Conservation (phyloP, 176 grass and related monocot species). For the Musa schizocarpa region DNA sequence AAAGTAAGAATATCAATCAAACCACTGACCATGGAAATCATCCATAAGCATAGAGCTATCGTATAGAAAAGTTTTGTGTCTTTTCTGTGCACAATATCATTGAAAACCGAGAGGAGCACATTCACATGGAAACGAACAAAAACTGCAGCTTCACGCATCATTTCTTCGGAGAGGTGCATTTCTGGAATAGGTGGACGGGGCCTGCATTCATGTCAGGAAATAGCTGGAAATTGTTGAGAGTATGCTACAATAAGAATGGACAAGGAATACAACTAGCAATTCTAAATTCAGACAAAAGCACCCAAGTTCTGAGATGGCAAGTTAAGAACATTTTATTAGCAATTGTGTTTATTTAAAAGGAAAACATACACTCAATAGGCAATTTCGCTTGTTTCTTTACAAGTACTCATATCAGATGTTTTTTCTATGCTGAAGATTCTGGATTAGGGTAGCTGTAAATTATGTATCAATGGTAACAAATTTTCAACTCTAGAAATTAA, state of each 20-base stretch:
- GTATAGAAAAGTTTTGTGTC: slow-evolving; percentile 47
- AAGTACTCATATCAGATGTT: too few relatives aligned
- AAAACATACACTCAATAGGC: too few relatives aligned
- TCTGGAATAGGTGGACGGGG: slow-evolving; percentile 33
- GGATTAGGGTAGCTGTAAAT: neutral
- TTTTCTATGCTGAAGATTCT: neutral
- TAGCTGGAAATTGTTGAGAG: slow-evolving; percentile 5
- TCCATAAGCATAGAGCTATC: slow-evolving; percentile 28
- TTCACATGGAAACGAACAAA: slow-evolving; percentile 21
- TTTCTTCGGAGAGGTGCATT: slow-evolving; percentile 39
- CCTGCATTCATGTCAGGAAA: slow-evolving; percentile 26
- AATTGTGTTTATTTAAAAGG: too few relatives aligned
- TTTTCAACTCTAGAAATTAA: neutral
- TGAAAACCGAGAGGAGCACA: slow-evolving; percentile 32
- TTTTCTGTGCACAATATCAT: slow-evolving; percentile 41
- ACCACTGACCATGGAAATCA: slow-evolving; percentile 37
- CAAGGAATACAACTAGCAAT: neutral
- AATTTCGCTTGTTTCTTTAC: neutral
- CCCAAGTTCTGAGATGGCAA: neutral
- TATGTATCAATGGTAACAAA: neutral
- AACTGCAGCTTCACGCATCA: slow-evolving; percentile 20
- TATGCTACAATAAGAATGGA: neutral
- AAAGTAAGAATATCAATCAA: slow-evolving; percentile 39
- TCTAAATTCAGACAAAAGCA: neutral
- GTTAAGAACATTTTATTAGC: neutral